Conservation (phyloP, 2,329 filamentous ascomycete species). For the Stagonosporopsis rhizophila region DNA sequence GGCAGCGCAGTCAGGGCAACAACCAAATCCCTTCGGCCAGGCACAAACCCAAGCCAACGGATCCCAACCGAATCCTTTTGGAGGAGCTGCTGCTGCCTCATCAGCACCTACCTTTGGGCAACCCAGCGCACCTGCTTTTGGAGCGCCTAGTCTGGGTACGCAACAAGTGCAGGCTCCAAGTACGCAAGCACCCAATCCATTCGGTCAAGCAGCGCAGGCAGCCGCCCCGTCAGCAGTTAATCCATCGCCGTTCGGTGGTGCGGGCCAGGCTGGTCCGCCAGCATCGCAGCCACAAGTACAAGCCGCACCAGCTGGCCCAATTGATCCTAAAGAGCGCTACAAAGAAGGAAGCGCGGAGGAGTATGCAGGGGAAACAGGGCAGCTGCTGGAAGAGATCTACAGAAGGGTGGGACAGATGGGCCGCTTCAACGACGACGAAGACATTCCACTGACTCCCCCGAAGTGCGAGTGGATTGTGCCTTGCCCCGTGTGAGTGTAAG, state of each 20-base stretch:
- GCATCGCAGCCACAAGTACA: constrained; percentile 50
- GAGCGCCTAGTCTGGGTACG: constrained; percentile 34
- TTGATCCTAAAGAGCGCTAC: constrained; percentile 54
- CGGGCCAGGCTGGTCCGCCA: constrained; percentile 17
- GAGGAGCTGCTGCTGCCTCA: constrained; percentile 18
- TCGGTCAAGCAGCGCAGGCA: constrained; percentile 23
- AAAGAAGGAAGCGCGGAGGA: constrained; percentile 65
- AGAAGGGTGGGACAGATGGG: constrained; percentile 69
- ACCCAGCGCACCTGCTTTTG: constrained; percentile 49
- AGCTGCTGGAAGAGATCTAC: constrained; percentile 66
- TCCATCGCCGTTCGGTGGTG: constrained; percentile 26
- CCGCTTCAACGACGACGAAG: constrained; percentile 69
- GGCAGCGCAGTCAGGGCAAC: constrained; percentile 21
- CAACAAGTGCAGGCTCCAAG: constrained; percentile 19
- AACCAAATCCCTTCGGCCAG: constrained; percentile 31
- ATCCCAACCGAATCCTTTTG: constrained; percentile 29
- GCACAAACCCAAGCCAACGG: constrained; percentile 24
- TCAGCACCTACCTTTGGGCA: constrained; percentile 40
- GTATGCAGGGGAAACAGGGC: constrained; percentile 66
- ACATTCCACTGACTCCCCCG: constrained; percentile 80
- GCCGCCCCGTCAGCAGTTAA: constrained; percentile 15
- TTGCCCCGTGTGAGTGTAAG: background rate
- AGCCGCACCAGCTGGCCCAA: constrained; percentile 20
- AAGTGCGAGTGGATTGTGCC: constrained; percentile 72
- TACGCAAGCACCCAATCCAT: constrained; percentile 29